Percentiles rank a stretch among this genome's conserved stretches.
Conservation (phyloP, 73 alveolate species). For the Paramecium primaurelia region DNA sequence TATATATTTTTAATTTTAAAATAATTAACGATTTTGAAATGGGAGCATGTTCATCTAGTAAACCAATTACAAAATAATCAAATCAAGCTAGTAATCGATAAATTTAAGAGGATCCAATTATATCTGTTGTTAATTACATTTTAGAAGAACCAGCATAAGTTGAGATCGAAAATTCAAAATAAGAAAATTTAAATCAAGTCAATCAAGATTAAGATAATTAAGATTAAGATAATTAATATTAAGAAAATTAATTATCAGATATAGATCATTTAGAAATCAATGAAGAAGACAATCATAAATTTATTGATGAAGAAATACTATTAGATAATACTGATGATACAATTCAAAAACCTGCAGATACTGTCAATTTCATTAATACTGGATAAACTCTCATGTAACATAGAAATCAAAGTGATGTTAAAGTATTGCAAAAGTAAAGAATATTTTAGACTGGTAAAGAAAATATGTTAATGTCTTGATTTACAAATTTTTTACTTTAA, state of each 20-base stretch:
- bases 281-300: neutral
- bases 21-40: slow-evolving; percentile 3
- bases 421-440: neutral
- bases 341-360: slow-evolving; percentile 5
- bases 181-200: neutral
- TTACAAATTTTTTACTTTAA: neutral
- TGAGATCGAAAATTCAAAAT: neutral
- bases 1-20: neutral
- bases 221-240: neutral
- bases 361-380: neutral
- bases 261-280: neutral
- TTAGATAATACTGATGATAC: neutral
- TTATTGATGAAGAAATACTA: neutral
- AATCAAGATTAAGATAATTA: neutral
- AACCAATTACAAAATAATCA: neutral
- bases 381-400: neutral
- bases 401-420: slow-evolving; percentile 27
- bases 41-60: slow-evolving; percentile 32
- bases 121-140: neutral
- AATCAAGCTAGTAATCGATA: neutral
- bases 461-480: neutral
- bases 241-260: neutral
- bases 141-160: neutral
- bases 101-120: neutral
- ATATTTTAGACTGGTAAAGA: neutral